These are phyloP conservation scores for Toxoplasma gondii DNA, from an alignment of 169 alveolate species.

Conservation along the genomic window DNA sequence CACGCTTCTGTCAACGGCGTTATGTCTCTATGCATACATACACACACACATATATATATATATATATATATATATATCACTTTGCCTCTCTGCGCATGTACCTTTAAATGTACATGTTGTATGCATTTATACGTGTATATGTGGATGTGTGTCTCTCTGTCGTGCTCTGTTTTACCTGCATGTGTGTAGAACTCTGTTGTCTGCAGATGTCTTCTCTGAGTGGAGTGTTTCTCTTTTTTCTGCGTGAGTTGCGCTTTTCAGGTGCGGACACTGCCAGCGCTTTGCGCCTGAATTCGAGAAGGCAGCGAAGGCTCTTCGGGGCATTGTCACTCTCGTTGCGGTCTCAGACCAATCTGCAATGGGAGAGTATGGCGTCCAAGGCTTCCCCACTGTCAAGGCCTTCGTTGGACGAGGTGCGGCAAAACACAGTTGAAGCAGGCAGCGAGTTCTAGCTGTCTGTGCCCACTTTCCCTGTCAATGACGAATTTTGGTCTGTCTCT, in stretches of 20 bases:
- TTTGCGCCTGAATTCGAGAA: conserved; percentile 80
- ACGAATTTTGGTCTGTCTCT: no score
- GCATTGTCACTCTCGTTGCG: conserved; percentile 70
- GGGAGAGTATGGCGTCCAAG: conserved; percentile 80
- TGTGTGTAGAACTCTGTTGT: no score
- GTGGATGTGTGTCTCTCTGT: background rate
- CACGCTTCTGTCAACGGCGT: no score
- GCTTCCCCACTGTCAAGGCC: conserved; percentile 91
- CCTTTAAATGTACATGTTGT: background rate
- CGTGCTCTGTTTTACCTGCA: no score
- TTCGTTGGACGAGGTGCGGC: conserved; percentile 70
- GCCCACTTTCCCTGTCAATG: no score
- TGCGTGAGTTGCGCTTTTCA: background rate
- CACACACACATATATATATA: background rate
- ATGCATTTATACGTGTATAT: no score
- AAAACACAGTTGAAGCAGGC: conserved; percentile 1
- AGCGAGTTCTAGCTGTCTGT: no score
- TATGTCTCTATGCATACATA: background rate
- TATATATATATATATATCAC: no score
- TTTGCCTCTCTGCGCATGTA: background rate
- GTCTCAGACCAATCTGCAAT: conserved; percentile 76
- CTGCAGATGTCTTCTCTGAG: no score
- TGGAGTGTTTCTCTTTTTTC: no score
- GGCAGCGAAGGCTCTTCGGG: conserved; percentile 69
- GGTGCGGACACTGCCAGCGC: conserved; percentile 76